Percentiles rank a stretch among this genome's conserved stretches.
Conservation (phyloP, 495 filamentous ascomycete species). For the Neurospora sp. region DNA sequence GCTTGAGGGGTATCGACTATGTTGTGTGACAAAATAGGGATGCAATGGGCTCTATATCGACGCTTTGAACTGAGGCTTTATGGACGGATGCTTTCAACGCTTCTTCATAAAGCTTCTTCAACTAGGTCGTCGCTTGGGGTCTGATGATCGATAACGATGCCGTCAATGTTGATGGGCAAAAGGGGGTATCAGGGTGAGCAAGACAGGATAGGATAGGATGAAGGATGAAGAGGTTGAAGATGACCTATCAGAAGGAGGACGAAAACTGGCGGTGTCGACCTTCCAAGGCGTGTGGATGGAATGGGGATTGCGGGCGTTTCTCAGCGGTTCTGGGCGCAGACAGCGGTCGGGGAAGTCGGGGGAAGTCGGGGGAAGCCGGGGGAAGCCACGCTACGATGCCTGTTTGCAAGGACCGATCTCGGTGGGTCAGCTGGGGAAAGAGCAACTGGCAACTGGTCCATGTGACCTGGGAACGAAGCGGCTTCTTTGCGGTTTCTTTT, state of each 20-base stretch:
- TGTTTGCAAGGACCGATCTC: slow-evolving; percentile 13
- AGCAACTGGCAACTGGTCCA: slow-evolving; percentile 1
- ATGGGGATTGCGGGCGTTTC: neutral
- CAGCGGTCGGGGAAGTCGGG: neutral
- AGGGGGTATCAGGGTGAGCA: neutral
- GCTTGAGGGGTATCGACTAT: neutral
- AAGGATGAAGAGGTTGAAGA: neutral
- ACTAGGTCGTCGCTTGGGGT: neutral
- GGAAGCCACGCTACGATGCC: slow-evolving; percentile 7
- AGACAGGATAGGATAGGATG: neutral
- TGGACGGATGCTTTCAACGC: neutral
- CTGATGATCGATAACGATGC: neutral
- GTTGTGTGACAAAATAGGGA: neutral
- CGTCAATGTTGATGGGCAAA: neutral
- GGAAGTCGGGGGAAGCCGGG: slow-evolving; percentile 1
- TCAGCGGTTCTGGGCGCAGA: neutral
- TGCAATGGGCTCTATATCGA: neutral
- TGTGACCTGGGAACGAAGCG: slow-evolving; percentile 9
- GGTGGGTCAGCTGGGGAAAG: slow-evolving; percentile 15
- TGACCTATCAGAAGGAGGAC: neutral
- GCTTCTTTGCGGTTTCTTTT: neutral
- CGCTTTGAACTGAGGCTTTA: neutral
- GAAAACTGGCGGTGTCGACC: neutral
- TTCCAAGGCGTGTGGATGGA: neutral
- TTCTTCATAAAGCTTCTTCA: neutral